Percentiles rank a stretch among this genome's conserved stretches.
These are phyloP conservation scores for Trichoderma afroharzianum DNA, from an alignment of 2,329 filamentous ascomycete genomes.

Conservation along the genomic window DNA sequence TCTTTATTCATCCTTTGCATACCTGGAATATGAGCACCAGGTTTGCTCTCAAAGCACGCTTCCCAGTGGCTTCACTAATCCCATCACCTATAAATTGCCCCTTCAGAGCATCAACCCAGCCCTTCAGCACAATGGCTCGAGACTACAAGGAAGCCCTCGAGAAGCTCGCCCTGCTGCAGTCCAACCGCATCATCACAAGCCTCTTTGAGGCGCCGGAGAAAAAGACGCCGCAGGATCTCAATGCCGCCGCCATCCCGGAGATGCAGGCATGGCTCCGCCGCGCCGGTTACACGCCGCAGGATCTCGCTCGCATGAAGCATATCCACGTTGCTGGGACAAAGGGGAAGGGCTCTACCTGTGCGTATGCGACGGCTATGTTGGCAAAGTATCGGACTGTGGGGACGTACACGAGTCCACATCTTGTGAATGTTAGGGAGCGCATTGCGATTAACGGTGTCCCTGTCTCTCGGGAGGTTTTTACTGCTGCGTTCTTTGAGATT, in stretches of 20 bases:
- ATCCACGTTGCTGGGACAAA: constrained; percentile 93
- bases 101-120: background rate
- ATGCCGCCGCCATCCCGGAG: constrained; percentile 73
- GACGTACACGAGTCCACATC: constrained; percentile 81
- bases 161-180: constrained; percentile 72
- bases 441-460: constrained; percentile 76
- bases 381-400: constrained; percentile 54
- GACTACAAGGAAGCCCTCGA: constrained; percentile 65
- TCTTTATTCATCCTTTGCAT: background rate
- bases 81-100: background rate
- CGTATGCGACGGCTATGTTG: constrained; percentile 79
- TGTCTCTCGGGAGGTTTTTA: constrained; percentile 65
- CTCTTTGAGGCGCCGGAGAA: constrained; percentile 41
- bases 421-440: constrained; percentile 77
- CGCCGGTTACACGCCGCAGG: constrained; percentile 62
- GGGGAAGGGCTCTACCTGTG: constrained; percentile 86
- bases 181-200: constrained; percentile 65
- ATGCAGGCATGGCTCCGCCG: constrained; percentile 74
- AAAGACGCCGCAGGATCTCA: constrained; percentile 52
- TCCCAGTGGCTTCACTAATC: background rate
- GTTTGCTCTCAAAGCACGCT: background rate
- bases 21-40: background rate
- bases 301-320: constrained; percentile 44
- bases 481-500: constrained; percentile 76
- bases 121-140: constrained; percentile 26